Evolutionary conservation across 352 stramenopile species (phyloP), one percentile per base, ranked within the genome.

Genomic region (Phytophthora multivora): DNA sequence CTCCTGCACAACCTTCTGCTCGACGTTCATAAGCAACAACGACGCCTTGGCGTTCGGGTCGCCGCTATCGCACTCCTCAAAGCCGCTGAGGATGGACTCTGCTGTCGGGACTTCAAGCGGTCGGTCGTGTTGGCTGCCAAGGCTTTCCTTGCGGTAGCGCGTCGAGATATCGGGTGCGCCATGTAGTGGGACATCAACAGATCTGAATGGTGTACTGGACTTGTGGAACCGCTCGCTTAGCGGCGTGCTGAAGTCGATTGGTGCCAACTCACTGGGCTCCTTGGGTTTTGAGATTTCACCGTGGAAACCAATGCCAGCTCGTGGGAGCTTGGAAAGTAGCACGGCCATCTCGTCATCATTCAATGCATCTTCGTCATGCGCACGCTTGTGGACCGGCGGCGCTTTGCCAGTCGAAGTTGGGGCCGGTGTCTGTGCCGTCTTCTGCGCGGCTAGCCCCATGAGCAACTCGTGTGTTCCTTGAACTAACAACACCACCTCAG

Each of bases 31-130:
- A 13, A 82, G 62, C 43, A 92, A 12, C 5, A 95, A 30, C 7
- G 72, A 54, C 0, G 80, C 86, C 30, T 75, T 91, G 12, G 84
- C 83, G 47, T 92, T 89, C 28, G 83, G 80, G 28, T 95, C 83
- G 25, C 86, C 58, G 53, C 81, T 86, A 40, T 95, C 86, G 51
- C 86, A 93, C 51, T 95, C 86, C 60, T 95, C 84, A 58, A 87
- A 90, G 2, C 83, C 84, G 18, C 79, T 80, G 16, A 95, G 77
- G 47, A 95, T 83, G 26, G 84, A 90, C 4, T 95, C 86, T 28
- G 81, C 73, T 9, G 84, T 93, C 2, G 81, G 83, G 3, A 90
- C 65, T 57, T 93, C 82, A 4, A 91, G 57, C 11, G 50, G 46
- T 45, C 66, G 66, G 19, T 72, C 50, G 13, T 66, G 66, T 18